These are phyloP conservation scores for Phytopythium montanum DNA, from an alignment of 352 stramenopile species.

Conservation along the genomic window DNA sequence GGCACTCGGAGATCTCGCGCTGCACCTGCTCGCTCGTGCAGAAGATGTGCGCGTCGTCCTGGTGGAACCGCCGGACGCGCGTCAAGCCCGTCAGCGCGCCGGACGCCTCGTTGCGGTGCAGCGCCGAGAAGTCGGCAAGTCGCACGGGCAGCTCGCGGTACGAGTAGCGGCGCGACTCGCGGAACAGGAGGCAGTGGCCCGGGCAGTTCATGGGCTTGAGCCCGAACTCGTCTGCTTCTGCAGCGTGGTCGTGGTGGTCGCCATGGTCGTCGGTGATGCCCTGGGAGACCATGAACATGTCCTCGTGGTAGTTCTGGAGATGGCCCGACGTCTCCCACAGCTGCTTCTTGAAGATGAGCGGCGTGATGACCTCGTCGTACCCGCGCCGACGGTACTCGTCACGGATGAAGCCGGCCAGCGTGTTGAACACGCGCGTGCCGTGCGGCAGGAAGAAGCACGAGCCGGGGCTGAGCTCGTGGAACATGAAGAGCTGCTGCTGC, in stretches of 20 bases:
- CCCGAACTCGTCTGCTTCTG: constrained; percentile 91
- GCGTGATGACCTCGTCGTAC: constrained; percentile 97
- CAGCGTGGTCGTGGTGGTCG: constrained; percentile 17
- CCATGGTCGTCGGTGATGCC: constrained; percentile 38
- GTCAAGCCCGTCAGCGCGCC: constrained; percentile 96
- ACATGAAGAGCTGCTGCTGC: constrained; percentile 97
- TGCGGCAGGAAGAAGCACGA: constrained; percentile 98
- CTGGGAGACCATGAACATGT: constrained; percentile 93
- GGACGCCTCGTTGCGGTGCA: constrained; percentile 95
- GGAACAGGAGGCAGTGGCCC: constrained; percentile 97
- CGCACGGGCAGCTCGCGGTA: constrained; percentile 95
- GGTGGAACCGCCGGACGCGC: constrained; percentile 96
- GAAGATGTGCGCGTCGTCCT: constrained; percentile 99
- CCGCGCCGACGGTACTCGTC: constrained; percentile 84
- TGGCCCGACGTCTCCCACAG: constrained; percentile 98
- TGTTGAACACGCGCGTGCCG: constrained; percentile 98
- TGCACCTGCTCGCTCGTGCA: constrained; percentile 95
- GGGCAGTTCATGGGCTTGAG: constrained; percentile 99
- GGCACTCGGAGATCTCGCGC: constrained; percentile 92
- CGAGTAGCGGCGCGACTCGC: constrained; percentile 91
- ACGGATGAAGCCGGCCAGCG: constrained; percentile 86
- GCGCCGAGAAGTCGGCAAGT: constrained; percentile 94
- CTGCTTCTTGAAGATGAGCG: constrained; percentile 97
- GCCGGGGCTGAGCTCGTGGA: constrained; percentile 93
- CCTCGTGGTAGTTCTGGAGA: constrained; percentile 95